Conservation (phyloP, 2,329 filamentous ascomycete species). For the Arthrobotrys sphaeroides region DNA sequence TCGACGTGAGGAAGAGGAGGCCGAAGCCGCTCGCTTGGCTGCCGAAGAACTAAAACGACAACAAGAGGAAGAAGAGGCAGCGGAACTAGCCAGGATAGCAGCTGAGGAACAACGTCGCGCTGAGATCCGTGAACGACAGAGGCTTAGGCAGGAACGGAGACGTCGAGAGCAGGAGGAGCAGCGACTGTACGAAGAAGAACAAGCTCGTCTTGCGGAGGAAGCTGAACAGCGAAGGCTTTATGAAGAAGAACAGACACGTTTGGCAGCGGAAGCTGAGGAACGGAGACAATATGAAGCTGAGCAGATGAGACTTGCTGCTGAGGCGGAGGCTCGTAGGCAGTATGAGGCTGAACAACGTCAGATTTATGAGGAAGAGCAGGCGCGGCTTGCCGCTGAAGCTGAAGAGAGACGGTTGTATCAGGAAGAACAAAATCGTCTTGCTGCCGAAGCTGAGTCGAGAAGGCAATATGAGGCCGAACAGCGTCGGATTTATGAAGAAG, state of each 20-base stretch:
- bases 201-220: slow-evolving; percentile 15
- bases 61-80: slow-evolving; percentile 22
- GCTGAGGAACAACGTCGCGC: slow-evolving; percentile 41
- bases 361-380: slow-evolving; percentile 26
- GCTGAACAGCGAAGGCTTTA: slow-evolving; percentile 13
- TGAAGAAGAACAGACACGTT: slow-evolving; percentile 25
- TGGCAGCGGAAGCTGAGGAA: slow-evolving; percentile 26
- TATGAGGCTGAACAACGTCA: slow-evolving; percentile 9
- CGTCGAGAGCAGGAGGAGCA: slow-evolving; percentile 30
- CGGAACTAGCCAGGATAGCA: slow-evolving; percentile 8
- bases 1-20: slow-evolving; percentile 46
- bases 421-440: slow-evolving; percentile 27
- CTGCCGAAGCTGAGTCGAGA: not conserved
- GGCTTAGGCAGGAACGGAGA: slow-evolving; percentile 37
- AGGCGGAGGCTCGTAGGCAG: slow-evolving; percentile 17
- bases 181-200: slow-evolving; percentile 13
- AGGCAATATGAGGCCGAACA: slow-evolving; percentile 21
- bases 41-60: slow-evolving; percentile 19
- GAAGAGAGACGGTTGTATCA: slow-evolving; percentile 18
- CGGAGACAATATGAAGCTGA: slow-evolving; percentile 23
- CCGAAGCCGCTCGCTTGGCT: slow-evolving; percentile 22
- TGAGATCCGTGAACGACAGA: slow-evolving; percentile 39
- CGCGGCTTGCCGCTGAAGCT: slow-evolving; percentile 28
- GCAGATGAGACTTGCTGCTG: slow-evolving; percentile 11
- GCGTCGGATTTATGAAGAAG: slow-evolving; percentile 4